Percentiles rank a stretch among this genome's conserved stretches.
Conservation (phyloP, 768 basidiomycete species). For the Lactarius sanguifluus region DNA sequence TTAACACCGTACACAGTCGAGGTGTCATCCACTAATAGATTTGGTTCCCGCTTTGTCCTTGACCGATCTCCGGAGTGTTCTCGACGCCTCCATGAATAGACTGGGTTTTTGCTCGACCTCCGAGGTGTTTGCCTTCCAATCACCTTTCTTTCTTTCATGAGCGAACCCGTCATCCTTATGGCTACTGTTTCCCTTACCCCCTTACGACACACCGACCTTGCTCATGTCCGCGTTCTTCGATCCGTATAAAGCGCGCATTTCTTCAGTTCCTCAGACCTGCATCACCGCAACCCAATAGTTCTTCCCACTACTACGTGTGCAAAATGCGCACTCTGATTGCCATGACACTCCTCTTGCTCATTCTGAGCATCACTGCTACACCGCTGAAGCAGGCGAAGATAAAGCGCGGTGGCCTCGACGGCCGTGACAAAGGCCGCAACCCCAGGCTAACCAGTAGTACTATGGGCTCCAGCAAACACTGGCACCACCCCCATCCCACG, state of each 20-base stretch:
- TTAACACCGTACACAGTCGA: not conserved
- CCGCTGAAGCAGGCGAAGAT: constrained; percentile 35
- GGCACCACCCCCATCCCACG: too few relatives aligned
- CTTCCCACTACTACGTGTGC: not conserved
- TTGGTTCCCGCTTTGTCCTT: not conserved
- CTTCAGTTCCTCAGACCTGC: not conserved
- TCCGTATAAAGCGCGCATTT: constrained; percentile 10
- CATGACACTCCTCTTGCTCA: constrained; percentile 14
- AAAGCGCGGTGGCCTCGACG: constrained; percentile 31
- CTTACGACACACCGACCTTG: constrained; percentile 1
- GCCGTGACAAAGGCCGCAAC: not conserved
- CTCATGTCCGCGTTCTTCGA: not conserved
- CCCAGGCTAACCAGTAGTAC: not conserved
- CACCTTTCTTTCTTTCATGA: not conserved
- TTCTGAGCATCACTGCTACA: constrained; percentile 8
- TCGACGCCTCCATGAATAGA: not conserved
- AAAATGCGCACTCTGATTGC: constrained; percentile 12
- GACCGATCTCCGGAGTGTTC: too few relatives aligned
- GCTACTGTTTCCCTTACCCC: not conserved
- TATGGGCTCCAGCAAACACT: not conserved
- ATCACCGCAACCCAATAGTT: not conserved
- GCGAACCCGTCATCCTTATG: not conserved
- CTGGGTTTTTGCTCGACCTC: not conserved
- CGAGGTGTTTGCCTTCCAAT: constrained; percentile 3
- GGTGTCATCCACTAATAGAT: not conserved